A percentile compares a stretch with the other conserved stretches of the same genome.
Conservation (phyloP, 164 flowering plant species). For the Kalanchoe fedtschenkoi region DNA sequence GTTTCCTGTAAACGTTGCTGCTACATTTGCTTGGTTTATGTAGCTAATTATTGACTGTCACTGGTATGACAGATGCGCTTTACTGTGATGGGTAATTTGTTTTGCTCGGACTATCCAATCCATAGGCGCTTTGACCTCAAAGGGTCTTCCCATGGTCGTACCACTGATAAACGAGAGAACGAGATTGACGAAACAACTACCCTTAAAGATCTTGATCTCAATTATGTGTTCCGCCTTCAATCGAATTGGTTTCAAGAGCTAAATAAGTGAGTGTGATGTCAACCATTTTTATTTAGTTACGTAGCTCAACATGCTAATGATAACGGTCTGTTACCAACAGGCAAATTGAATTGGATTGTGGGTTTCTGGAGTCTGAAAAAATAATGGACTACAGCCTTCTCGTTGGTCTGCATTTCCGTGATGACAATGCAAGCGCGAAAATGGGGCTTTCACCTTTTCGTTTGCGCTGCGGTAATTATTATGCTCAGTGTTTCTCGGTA, state of each 20-base stretch:
- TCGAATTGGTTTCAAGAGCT: slow-evolving; percentile 51
- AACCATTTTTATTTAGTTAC: not conserved
- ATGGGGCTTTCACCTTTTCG: slow-evolving; percentile 59
- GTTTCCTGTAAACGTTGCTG: not conserved
- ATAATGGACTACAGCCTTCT: slow-evolving; percentile 92
- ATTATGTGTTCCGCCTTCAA: slow-evolving; percentile 63
- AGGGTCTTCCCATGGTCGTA: slow-evolving; percentile 86
- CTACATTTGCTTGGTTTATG: not conserved
- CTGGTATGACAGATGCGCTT: slow-evolving; percentile 48
- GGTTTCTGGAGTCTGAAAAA: slow-evolving; percentile 71
- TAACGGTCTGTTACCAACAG: slow-evolving; percentile 20
- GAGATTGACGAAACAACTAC: slow-evolving; percentile 83
- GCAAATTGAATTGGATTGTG: slow-evolving; percentile 77
- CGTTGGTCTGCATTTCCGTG: slow-evolving; percentile 83
- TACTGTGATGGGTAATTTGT: slow-evolving; percentile 80
- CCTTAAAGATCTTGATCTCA: slow-evolving; percentile 78
- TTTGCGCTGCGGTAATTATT: slow-evolving; percentile 43
- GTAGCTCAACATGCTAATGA: not conserved
- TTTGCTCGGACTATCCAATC: slow-evolving; percentile 71
- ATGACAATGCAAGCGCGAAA: slow-evolving; percentile 48
- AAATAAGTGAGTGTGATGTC: slow-evolving; percentile 43
- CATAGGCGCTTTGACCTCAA: slow-evolving; percentile 80
- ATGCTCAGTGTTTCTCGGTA: not conserved
- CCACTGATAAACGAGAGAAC: slow-evolving; percentile 41
- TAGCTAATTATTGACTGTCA: slow-evolving; percentile 3